Evolutionary conservation across 2,329 filamentous ascomycete genomes (phyloP), one percentile per base, ranked within the genome.

Genomic region (Aspergillus udagawae): DNA sequence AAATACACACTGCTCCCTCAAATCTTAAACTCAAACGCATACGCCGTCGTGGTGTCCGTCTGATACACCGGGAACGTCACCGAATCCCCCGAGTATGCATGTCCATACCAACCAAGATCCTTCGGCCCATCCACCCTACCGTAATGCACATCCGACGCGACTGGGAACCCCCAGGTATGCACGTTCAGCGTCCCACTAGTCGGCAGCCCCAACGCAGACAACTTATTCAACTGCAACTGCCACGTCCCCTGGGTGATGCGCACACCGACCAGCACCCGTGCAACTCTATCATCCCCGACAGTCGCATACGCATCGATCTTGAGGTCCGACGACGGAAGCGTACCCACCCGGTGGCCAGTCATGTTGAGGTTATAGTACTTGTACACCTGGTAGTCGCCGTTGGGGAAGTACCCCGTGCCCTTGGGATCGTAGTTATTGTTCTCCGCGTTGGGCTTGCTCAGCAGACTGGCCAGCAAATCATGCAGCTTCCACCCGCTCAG

Each of bases 291-390:
- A 0, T 55, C 56, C 23, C 64, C 72, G 20, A 72, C 67, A 2
- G 70, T 73, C 9, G 76, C 70, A 55, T 75, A 79, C 12, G 71
- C 73, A 49, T 79, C 77, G 21, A 77, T 65, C 3, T 64, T 60
- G 2, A 65, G 59, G 54, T 79, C 76, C 4, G 61, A 58, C 0
- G 75, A 73, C 0, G 66, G 68, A 0, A 67, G 65, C 2, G 76
- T 77, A 0, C 66, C 68, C 4, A 75, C 69, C 17, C 77, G 72
- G 14, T 69, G 52, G 3, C 78, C 78, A 0, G 73, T 76, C 77
- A 80, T 80, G 47, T 75, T 75, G 3, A 67, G 61, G 48, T 73
- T 69, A 63, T 81, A 81, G 65, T 80, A 80, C 53, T 77, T 75
- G 63, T 81, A 81, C 9, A 81, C 71, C 53, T 79, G 76, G 65